Conservation (phyloP, 2,329 filamentous ascomycete genomes). For the Colletotrichum shisoi region DNA sequence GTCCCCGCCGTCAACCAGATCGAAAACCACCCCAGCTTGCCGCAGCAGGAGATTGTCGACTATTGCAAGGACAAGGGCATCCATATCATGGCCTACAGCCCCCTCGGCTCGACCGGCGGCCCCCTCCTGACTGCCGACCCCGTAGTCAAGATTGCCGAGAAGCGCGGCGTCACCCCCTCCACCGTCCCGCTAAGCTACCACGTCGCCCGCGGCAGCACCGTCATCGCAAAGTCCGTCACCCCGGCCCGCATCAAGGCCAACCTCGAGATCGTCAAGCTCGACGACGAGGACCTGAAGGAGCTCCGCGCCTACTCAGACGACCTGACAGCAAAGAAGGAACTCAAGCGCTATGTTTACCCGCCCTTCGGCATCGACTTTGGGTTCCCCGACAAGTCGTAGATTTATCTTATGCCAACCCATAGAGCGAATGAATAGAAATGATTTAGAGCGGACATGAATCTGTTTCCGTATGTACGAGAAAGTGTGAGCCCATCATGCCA, state of each 20-base stretch:
- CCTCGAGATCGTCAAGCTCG: slow-evolving; percentile 70
- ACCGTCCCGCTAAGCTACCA: slow-evolving; percentile 76
- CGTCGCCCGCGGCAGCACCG: slow-evolving; percentile 71
- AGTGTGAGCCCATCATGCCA: neutral
- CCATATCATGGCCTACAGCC: slow-evolving; percentile 75
- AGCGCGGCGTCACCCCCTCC: slow-evolving; percentile 67
- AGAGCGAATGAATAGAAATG: slow-evolving; percentile 14
- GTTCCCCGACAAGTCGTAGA: slow-evolving; percentile 70
- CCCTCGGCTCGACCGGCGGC: slow-evolving; percentile 69
- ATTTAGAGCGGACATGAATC: neutral
- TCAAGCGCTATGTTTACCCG: slow-evolving; percentile 72
- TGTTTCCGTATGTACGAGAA: neutral
- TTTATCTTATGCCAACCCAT: neutral
- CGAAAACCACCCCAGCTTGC: slow-evolving; percentile 75
- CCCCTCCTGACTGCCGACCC: slow-evolving; percentile 71
- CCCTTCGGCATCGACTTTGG: slow-evolving; percentile 74
- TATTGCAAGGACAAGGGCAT: slow-evolving; percentile 74
- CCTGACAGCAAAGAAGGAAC: slow-evolving; percentile 59
- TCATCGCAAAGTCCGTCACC: slow-evolving; percentile 77
- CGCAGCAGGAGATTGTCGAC: slow-evolving; percentile 75
- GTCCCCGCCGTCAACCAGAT: slow-evolving; percentile 75
- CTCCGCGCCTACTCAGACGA: slow-evolving; percentile 64
- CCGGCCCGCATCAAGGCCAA: slow-evolving; percentile 74
- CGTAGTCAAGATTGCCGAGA: slow-evolving; percentile 69
- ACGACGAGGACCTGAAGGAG: slow-evolving; percentile 67